phyloP scores from a whole-genome alignment of 768 basidiomycete genomes.

The Trametopsis cervina region DNA sequence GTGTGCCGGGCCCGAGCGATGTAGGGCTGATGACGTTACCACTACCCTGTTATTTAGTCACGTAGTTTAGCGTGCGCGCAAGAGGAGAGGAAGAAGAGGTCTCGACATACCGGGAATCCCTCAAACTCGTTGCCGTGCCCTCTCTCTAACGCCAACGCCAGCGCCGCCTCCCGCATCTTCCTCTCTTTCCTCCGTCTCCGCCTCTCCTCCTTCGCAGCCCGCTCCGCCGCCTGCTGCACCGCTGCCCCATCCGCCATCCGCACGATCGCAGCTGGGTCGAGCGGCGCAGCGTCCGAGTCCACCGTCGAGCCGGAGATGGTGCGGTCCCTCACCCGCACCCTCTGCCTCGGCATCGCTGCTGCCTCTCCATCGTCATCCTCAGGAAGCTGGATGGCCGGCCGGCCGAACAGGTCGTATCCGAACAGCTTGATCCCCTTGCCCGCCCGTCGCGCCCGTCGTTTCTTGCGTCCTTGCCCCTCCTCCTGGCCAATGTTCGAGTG shows the following conservation, averaged over 20 bases:
- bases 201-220: conserved; percentile 40
- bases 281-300: conserved; percentile 64
- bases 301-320: conserved; percentile 38
- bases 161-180: conserved; percentile 35
- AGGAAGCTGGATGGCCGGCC: conserved; percentile 50
- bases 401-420: conserved; percentile 64
- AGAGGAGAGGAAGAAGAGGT: background rate
- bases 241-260: conserved; percentile 30
- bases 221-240: conserved; percentile 34
- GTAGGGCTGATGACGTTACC: conserved; percentile 12
- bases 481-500: conserved; percentile 51
- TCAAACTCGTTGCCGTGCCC: conserved; percentile 42
- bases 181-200: conserved; percentile 38
- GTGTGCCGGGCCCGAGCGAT: conserved; percentile 15
- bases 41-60: conserved; percentile 17
- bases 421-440: conserved; percentile 47
- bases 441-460: conserved; percentile 21
- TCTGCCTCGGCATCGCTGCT: background rate
- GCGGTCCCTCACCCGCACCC: conserved; percentile 5
- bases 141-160: conserved; percentile 29
- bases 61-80: background rate
- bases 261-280: conserved; percentile 52
- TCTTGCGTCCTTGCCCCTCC: conserved; percentile 27
- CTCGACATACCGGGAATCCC: conserved; percentile 53
- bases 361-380: conserved; percentile 35